These are phyloP conservation scores for Nemania bipapillata DNA, from an alignment of 2,329 filamentous ascomycete genomes.

Conservation along the genomic window DNA sequence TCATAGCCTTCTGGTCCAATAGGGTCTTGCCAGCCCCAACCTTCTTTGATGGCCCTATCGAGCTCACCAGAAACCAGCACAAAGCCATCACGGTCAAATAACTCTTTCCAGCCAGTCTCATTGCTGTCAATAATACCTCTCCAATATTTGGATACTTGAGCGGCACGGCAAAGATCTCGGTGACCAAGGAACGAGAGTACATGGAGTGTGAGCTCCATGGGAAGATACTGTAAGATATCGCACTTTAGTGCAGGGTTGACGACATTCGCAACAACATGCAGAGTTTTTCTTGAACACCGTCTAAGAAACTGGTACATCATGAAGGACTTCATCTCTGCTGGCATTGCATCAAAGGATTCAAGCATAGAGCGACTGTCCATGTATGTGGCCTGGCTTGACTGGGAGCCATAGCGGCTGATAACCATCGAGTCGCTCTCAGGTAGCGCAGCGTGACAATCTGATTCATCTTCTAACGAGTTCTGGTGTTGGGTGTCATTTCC, in stretches of 20 bases:
- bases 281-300: conserved; percentile 84
- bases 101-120: conserved; percentile 93
- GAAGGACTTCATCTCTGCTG: conserved; percentile 90
- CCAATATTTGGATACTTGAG: conserved; percentile 95
- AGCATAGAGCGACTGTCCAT: conserved; percentile 88
- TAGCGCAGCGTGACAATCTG: conserved; percentile 40
- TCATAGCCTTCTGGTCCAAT: conserved; percentile 79
- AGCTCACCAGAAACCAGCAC: conserved; percentile 82
- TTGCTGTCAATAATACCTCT: conserved; percentile 89
- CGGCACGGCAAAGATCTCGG: conserved; percentile 85
- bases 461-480: conserved; percentile 54
- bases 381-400: conserved; percentile 57
- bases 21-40: conserved; percentile 98
- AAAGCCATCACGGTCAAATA: conserved; percentile 87
- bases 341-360: conserved; percentile 90
- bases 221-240: conserved; percentile 86
- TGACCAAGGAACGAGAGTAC: conserved; percentile 87
- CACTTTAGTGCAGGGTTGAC: conserved; percentile 95
- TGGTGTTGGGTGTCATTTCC: conserved; percentile 59
- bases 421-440: conserved; percentile 45
- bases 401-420: conserved; percentile 45
- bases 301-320: conserved; percentile 96
- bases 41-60: conserved; percentile 84
- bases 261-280: conserved; percentile 87
- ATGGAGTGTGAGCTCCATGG: conserved; percentile 86